Evolutionary conservation across 2,329 filamentous ascomycete genomes (phyloP).

Genomic region (Aspergillus sp.): DNA sequence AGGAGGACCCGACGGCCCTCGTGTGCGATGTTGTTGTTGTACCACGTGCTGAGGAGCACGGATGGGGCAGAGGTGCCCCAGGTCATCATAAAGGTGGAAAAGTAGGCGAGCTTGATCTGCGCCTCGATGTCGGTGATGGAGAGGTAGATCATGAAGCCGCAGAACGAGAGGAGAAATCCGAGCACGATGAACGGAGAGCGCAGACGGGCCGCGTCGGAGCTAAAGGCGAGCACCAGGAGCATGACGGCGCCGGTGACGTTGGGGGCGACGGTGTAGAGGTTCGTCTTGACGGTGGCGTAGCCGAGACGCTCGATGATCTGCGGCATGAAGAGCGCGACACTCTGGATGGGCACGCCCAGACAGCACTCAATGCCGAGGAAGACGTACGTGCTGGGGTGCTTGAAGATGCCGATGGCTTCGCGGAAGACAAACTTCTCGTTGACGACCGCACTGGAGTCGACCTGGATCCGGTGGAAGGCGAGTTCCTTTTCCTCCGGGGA

Average conservation of each 20-base stretch:
- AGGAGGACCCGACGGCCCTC: constrained; percentile 70
- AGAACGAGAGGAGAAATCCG: constrained; percentile 71
- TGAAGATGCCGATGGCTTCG: constrained; percentile 54
- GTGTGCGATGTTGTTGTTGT: constrained; percentile 80
- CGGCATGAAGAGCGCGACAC: constrained; percentile 57
- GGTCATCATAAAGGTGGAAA: constrained; percentile 77
- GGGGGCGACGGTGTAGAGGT: constrained; percentile 78
- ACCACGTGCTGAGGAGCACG: constrained; percentile 66
- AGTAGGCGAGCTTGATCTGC: constrained; percentile 68
- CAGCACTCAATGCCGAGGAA: constrained; percentile 60
- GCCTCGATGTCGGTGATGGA: constrained; percentile 62
- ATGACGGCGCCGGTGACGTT: constrained; percentile 73
- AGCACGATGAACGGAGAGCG: constrained; percentile 73
- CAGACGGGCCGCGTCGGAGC: constrained; percentile 64
- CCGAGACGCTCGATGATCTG: constrained; percentile 56
- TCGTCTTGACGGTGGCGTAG: constrained; percentile 63
- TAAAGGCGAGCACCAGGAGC: constrained; percentile 70
- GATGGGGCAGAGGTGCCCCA: constrained; percentile 75
- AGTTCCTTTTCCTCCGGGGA: constrained; percentile 64
- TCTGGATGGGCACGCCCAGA: constrained; percentile 59
- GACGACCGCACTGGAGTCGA: constrained; percentile 68
- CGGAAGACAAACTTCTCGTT: constrained; percentile 56
- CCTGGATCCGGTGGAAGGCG: constrained; percentile 70
- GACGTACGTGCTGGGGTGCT: constrained; percentile 53
- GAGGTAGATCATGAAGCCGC: constrained; percentile 76